A percentile compares a stretch with the other conserved stretches of the same genome.
Conservation (phyloP, 768 basidiomycete species). For the Tulasnella sp. region DNA sequence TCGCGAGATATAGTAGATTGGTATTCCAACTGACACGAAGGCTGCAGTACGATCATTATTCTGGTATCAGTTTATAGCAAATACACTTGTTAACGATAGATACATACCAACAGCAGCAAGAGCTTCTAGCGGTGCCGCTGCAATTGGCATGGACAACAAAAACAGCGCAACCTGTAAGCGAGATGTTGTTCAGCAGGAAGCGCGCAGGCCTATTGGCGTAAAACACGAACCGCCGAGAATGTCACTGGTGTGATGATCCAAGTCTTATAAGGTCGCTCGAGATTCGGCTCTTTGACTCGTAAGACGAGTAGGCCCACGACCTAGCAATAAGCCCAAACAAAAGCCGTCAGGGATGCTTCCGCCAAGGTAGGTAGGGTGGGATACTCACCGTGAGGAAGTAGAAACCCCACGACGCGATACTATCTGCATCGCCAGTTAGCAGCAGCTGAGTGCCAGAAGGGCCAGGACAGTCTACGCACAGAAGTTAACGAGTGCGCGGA, state of each 20-base stretch:
- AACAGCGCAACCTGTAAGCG: slow-evolving; percentile 68
- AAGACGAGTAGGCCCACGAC: slow-evolving; percentile 82
- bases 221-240: slow-evolving; percentile 66
- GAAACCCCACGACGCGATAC: slow-evolving; percentile 79
- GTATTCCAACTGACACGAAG: slow-evolving; percentile 69
- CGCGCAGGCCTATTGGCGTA: slow-evolving; percentile 9
- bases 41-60: too few relatives aligned
- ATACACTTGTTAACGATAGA: too few relatives aligned
- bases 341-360: not conserved
- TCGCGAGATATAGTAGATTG: slow-evolving; percentile 70
- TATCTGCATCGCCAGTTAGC: slow-evolving; percentile 29
- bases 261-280: slow-evolving; percentile 86
- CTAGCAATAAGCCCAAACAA: slow-evolving; percentile 29
- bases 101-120: slow-evolving; percentile 70
- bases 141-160: slow-evolving; percentile 85
- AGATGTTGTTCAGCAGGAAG: not conserved
- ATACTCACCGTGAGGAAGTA: slow-evolving; percentile 68
- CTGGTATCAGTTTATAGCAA: too few relatives aligned
- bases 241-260: slow-evolving; percentile 84
- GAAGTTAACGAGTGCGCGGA: slow-evolving; percentile 80
- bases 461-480: slow-evolving; percentile 27
- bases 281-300: slow-evolving; percentile 78
- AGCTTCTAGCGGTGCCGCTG: slow-evolving; percentile 85
- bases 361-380: not conserved
- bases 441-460: too few relatives aligned